Evolutionary conservation across 1,139 yeast genomes (phyloP), one percentile per base, ranked within the genome.

Genomic region (Geotrichum aggregatum): DNA sequence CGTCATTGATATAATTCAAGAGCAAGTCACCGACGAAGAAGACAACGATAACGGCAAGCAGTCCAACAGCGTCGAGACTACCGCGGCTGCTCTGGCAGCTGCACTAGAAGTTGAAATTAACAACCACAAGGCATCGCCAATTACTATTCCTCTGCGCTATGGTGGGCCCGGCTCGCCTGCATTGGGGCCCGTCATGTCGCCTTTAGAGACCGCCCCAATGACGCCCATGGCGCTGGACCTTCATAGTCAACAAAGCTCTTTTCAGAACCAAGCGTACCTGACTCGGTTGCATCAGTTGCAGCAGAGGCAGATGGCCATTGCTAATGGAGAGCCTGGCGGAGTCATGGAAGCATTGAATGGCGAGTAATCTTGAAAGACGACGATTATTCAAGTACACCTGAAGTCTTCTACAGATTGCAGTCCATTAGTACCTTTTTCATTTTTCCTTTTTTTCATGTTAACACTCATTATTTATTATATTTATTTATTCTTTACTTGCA

Each of bases 161-260:
- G 21, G 43, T 8, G 36, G 13, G 14, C 57, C 57, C 3, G 55
- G 41, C 22, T 54, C 57, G 2, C 57, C 57, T 1, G 49, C 28
- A 1, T 41, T 54, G 11, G 49, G 49, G 6, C 55, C 57, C 3
- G 47, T 52, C 14, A 44, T 47, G 49, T 44, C 54, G 3, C 54
- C 56, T 3, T 31, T 46, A 18, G 55, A 47, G 21, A 33, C 47
- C 3, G 52, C 50, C 11, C 54, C 54, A 7, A 54, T 54, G 57
- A 54, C 56, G 18, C 56, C 56, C 8, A 54, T 54, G 56, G 48
- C 49, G 14, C 44, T 54, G 7, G 57, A 54, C 30, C 22, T 36
- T 21, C 49, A 48, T 11, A 40, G 44, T 24, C 50, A 47, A 16
- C 30, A 47, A 10, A 47, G 19, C 18, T 40, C 44, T 5, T 13